These are phyloP conservation scores for Lepiota brunneoincarnata DNA, from an alignment of 768 basidiomycete species.

Conservation along the genomic window DNA sequence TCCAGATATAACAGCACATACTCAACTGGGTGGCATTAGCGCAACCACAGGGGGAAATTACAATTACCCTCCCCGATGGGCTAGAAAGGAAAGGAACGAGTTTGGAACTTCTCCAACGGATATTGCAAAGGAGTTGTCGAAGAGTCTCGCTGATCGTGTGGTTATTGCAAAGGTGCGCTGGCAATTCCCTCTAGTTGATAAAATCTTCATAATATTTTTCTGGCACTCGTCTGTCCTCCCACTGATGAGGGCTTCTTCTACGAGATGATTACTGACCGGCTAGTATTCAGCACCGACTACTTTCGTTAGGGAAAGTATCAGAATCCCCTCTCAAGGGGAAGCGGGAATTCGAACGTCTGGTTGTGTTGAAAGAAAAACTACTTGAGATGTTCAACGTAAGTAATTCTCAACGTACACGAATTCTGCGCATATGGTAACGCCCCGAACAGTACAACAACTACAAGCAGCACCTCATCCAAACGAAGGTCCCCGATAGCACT, in stretches of 20 bases:
- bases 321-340: constrained; percentile 93
- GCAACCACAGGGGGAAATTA: constrained; percentile 82
- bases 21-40: constrained; percentile 32
- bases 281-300: constrained; percentile 81
- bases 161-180: constrained; percentile 88
- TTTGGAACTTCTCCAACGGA: constrained; percentile 96
- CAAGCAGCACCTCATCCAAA: constrained; percentile 93
- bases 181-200: neutral
- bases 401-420: constrained; percentile 9
- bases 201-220: constrained; percentile 39
- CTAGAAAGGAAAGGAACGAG: constrained; percentile 78
- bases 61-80: constrained; percentile 84
- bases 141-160: constrained; percentile 81
- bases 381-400: constrained; percentile 93
- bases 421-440: constrained; percentile 8
- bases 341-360: constrained; percentile 93
- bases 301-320: constrained; percentile 82
- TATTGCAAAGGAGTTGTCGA: constrained; percentile 84
- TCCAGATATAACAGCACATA: neutral
- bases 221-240: constrained; percentile 99
- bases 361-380: constrained; percentile 92
- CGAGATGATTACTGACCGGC: constrained; percentile 93
- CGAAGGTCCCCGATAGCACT: constrained; percentile 93
- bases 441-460: constrained; percentile 90
- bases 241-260: constrained; percentile 99